Evolutionary conservation across 1,284 basidiomycete species (phyloP).

Genomic region (Cystobasidiaceae sp.): DNA sequence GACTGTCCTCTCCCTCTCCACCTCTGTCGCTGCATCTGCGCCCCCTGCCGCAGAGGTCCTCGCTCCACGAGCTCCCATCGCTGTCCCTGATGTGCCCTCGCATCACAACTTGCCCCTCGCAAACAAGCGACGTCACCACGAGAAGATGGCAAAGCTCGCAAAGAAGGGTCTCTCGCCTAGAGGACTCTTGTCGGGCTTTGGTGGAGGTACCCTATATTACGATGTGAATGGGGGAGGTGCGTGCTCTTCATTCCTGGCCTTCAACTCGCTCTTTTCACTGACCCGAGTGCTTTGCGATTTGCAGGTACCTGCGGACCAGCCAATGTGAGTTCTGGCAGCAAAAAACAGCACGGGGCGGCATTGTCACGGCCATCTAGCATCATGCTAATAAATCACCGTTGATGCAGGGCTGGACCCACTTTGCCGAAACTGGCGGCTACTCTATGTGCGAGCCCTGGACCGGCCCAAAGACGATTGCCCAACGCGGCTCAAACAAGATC

Average conservation of each 20-base stretch:
- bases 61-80: not conserved
- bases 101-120: not conserved
- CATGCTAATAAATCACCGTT: not conserved
- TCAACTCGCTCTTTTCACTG: not conserved
- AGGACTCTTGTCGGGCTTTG: not conserved
- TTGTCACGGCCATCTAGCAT: not conserved
- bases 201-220: conserved; percentile 23
- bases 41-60: not conserved
- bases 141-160: conserved; percentile 10
- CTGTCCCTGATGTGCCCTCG: not conserved
- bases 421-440: conserved; percentile 16
- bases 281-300: not conserved
- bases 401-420: conserved; percentile 9
- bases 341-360: not conserved
- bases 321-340: conserved; percentile 9
- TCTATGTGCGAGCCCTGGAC: conserved; percentile 25
- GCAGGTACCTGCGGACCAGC: conserved; percentile 24
- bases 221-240: conserved; percentile 26
- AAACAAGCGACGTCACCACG: not conserved
- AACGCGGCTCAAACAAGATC: conserved; percentile 18
- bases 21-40: not conserved
- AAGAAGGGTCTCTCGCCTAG: conserved; percentile 12
- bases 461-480: conserved; percentile 11
- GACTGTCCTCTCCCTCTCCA: not conserved
- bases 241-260: not conserved